phyloP scores from a whole-genome alignment of 2,329 filamentous ascomycete genomes.

The Pestalotiopsis sp. region DNA sequence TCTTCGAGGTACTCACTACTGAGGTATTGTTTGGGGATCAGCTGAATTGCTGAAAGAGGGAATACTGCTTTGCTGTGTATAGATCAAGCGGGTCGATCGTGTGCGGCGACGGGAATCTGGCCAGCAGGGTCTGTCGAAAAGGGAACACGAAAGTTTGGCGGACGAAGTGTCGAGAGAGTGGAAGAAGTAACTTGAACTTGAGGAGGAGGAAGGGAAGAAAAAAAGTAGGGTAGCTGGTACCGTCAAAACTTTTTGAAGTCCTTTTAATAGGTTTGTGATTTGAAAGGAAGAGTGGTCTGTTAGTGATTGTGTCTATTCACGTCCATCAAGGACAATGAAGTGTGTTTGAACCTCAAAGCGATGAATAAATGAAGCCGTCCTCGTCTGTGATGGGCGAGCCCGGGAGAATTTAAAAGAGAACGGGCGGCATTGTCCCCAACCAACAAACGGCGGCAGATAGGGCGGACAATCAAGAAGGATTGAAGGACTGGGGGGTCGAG shows the following conservation, averaged over 20 bases:
- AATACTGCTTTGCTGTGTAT: background rate
- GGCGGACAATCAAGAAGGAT: slow-evolving; percentile 18
- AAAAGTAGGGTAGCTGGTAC: background rate
- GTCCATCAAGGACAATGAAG: slow-evolving; percentile 30
- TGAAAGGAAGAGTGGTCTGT: slow-evolving; percentile 19
- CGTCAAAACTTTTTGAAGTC: slow-evolving; percentile 8
- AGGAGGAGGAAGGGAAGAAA: background rate
- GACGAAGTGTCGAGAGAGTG: slow-evolving; percentile 20
- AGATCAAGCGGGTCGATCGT: background rate
- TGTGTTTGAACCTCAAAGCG: slow-evolving; percentile 16
- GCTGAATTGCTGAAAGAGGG: background rate
- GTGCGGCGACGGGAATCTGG: slow-evolving; percentile 23
- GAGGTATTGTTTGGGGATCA: background rate
- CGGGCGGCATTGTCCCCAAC: slow-evolving; percentile 10
- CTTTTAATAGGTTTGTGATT: slow-evolving; percentile 17
- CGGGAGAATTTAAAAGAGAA: slow-evolving; percentile 22
- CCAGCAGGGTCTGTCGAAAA: slow-evolving; percentile 29
- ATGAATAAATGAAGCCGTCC: slow-evolving; percentile 23
- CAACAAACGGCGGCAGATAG: background rate
- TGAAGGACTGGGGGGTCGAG: slow-evolving; percentile 12
- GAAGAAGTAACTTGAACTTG: slow-evolving; percentile 14
- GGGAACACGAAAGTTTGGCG: slow-evolving; percentile 15
- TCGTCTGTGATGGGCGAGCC: slow-evolving; percentile 19
- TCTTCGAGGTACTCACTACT: background rate
- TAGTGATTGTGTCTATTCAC: slow-evolving; percentile 23